Evolutionary conservation across 2,329 filamentous ascomycete species (phyloP), one percentile per base, ranked within the genome.

Genomic region (Paraconiothyrium brasiliense): DNA sequence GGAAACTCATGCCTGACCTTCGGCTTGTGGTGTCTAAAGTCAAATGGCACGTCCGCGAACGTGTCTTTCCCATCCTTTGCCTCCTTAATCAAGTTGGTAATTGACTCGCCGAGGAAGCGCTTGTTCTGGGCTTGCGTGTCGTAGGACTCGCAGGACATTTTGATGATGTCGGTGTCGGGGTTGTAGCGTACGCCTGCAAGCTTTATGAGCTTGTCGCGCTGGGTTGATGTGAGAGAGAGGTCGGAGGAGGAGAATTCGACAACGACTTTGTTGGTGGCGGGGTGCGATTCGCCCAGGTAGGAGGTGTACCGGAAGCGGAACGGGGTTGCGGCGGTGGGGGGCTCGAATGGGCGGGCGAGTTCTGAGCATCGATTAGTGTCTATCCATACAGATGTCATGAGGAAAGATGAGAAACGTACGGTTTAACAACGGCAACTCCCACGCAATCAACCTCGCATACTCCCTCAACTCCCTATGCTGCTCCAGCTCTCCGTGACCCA

Each of bases 271-370:
- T 89, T 90, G 80, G 93, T 89, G 2, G 94, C 93, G 0, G 95
- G 94, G 81, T 99, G 96, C 59, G 87, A 84, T 81, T 98, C 95
- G 72, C 94, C 94, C 86, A 99, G 90, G 82, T 98, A 98, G 41
- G 91, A 94, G 16, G 95, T 99, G 84, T 97, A 97, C 72, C 95
- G 90, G 88, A 97, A 99, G 72, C 94, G 91, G 60, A 99, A 87
- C 49, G 93, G 88, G 70, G 92, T 85, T 49, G 88, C 79, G 34
- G 84, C 78, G 14, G 86, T 85, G 1, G 94, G 93, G 2, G 89
- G 87, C 63, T 85, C 81, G 78, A 97, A 98, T 20, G 92, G 90
- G 79, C 92, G 92, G 58, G 92, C 90, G 65, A 95, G 86, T 76
- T 94, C 92, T 97, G 74, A 30, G 27, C 27, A 30, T 30, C 2